Base-by-base conservation (phyloP, 805 yeast species). In the Candida coquimbonensis region DNA sequence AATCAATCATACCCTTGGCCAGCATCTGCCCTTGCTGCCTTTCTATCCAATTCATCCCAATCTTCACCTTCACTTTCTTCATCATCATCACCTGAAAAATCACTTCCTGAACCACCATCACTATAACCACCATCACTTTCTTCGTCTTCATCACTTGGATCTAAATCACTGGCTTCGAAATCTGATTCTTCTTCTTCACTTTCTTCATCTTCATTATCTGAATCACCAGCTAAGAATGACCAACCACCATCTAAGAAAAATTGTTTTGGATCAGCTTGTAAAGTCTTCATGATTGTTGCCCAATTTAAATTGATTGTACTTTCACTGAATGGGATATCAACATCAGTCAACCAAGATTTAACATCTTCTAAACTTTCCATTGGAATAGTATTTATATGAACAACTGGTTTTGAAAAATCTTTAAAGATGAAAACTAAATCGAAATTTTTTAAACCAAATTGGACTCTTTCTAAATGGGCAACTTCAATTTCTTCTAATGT, bases 291-390 rank as follows among this genome's bases (percentile, higher is more conserved):
- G 61, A 93, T 90, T 24, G 89, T 83, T 13, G 81, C 73, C 99
- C 99, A 93, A 69, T 88, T 89, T 77, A 93, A 80, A 69, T 91
- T 91, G 68, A 93, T 84, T 39, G 95, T 90, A 44, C 97, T 96
- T 59, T 89, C 96, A 61, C 90, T 85, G 69, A 76, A 82, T 35
- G 99, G 96, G 52, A 93, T 85, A 64, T 93, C 99, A 60, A 93
- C 96, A 63, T 93, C 96, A n/a, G 96, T 87, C 49, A 93, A 72
- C 99, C 99, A 93, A 42, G 87, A 88, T 65, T 91, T 93, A 50
- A 93, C 86, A 61, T 86, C 91, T 62, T 93, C 99, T 46, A 93
- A 69, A 44, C 85, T 75, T 58, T 86, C 95, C 78, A 89, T 87
- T 34, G 98, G 97, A 49, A 93, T 88, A 4, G 98, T 89, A 64